phyloP scores from a whole-genome alignment of 1,284 basidiomycete genomes.

The Taiwanofungus camphoratus region DNA sequence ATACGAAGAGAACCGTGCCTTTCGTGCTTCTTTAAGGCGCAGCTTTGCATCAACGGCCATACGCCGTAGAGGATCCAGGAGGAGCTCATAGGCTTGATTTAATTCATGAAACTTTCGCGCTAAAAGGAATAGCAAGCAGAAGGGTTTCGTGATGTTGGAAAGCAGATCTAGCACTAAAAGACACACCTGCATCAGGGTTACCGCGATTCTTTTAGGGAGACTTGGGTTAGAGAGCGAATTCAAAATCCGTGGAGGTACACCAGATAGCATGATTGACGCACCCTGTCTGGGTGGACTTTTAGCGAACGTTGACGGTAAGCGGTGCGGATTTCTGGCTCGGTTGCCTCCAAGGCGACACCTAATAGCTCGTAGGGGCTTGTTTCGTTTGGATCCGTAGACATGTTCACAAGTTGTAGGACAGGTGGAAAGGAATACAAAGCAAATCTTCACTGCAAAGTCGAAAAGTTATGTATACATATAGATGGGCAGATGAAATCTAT shows the following conservation, averaged over 20 bases:
- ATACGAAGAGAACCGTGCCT: conserved; percentile 68
- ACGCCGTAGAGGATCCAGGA: conserved; percentile 79
- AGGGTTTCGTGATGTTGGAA: too few species aligned
- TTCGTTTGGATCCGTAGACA: conserved; percentile 37
- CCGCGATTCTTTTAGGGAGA: conserved; percentile 56
- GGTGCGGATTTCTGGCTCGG: conserved; percentile 78
- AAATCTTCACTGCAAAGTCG: too few species aligned
- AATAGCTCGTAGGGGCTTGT: conserved; percentile 76
- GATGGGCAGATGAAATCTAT: too few species aligned
- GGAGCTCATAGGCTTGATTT: conserved; percentile 78
- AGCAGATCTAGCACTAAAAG: too few species aligned
- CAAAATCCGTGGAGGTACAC: conserved; percentile 6
- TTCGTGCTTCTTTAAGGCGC: conserved; percentile 65
- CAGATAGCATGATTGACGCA: conserved; percentile 32
- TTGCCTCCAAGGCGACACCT: conserved; percentile 59
- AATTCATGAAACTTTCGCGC: conserved; percentile 86
- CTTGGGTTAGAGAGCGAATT: conserved; percentile 21
- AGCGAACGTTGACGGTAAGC: conserved; percentile 81
- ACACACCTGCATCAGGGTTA: conserved; percentile 69
- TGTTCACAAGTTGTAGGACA: conserved; percentile 5
- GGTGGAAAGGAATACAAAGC: too few species aligned
- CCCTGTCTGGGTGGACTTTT: conserved; percentile 87
- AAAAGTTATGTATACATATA: too few species aligned
- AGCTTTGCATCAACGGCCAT: conserved; percentile 80
- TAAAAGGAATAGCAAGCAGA: conserved; percentile 15